phyloP scores from a whole-genome alignment of 73 alveolate genomes.

The Tetrahymena thermophila region DNA sequence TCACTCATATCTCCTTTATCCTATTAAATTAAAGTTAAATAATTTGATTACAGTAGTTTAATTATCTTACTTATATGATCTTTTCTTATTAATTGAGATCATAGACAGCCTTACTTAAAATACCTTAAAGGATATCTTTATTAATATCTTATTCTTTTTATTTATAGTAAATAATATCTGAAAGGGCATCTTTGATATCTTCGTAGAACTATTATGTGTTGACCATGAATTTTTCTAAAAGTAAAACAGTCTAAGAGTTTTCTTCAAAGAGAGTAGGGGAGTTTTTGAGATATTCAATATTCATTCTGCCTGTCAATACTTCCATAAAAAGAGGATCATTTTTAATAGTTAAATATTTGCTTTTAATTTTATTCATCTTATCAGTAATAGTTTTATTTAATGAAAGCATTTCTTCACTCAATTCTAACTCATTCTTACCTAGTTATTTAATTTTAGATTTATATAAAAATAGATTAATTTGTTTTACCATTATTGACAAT shows the following conservation, averaged over 20 bases:
- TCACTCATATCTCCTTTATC: not conserved
- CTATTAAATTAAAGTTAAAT: not conserved
- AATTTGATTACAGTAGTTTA: not conserved
- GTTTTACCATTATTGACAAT: not conserved
- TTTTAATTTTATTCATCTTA: not conserved
- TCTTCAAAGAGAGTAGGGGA: not conserved
- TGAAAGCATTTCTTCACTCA: not conserved
- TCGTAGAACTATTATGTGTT: not conserved
- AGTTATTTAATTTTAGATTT: not conserved
- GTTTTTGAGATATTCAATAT: not conserved
- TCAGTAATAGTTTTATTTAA: not conserved
- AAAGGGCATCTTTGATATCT: not conserved
- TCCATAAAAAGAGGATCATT: not conserved
- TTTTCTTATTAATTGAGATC: not conserved
- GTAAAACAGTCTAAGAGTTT: not conserved
- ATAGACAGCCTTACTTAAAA: not conserved
- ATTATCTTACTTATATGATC: not conserved
- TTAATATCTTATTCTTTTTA: not conserved
- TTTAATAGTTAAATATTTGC: not conserved
- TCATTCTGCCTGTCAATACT: not conserved
- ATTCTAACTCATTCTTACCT: not conserved
- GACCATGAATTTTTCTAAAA: not conserved
- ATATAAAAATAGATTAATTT: not conserved
- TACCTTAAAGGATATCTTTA: not conserved
- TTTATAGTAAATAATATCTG: not conserved